Base-by-base conservation (phyloP, 768 basidiomycete species). In the Coprinellus micaceus region DNA sequence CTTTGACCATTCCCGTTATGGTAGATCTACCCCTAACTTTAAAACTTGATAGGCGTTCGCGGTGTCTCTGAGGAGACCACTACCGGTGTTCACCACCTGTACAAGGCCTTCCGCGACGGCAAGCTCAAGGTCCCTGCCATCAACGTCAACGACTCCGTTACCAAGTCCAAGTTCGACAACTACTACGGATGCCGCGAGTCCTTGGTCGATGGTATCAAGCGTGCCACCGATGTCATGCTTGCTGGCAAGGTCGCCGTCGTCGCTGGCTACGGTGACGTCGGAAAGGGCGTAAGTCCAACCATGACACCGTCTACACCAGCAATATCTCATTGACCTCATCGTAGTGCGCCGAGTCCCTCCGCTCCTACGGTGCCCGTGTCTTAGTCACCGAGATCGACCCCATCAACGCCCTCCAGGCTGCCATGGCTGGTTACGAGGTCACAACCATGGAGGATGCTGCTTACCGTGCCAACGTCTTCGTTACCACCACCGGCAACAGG, bases 161-260 rank as follows among this genome's bases (percentile, higher is more conserved):
- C 97, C 63, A 99, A 99, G 77, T 97, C 94, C 70, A 99, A 99
- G 82, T 99, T 99, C 71, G 90, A 95, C 77, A 93, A 94, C 79
- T 89, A 93, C 77, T 99, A 99, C 71, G 97, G 97, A 60, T 99
- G 97, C 79, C 93, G 97, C 69, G 97, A 99, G 76, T 99, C 97
- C 29, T 91, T 99, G 60, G 97, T 99, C 59, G 97, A 99, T 71
- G 97, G 97, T 65, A 98, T 99, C 80, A 99, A 99, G 85, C 94
- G 97, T 68, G 97, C 97, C 58, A 99, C 97, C 61, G 97, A 99
- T 72, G 93, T 99, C 72, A 99, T 99, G 97, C 86, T 99, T 71
- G 97, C 97, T 63, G 97, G 96, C 52, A 99, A 99, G 79, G 95
- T 99, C 62, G 95, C 94, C 52, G 92, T 98, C 62, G 97, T 99